Evolutionary conservation across 2,329 filamentous ascomycete species (phyloP).

Genomic region (Neofusicoccum umdonicola): DNA sequence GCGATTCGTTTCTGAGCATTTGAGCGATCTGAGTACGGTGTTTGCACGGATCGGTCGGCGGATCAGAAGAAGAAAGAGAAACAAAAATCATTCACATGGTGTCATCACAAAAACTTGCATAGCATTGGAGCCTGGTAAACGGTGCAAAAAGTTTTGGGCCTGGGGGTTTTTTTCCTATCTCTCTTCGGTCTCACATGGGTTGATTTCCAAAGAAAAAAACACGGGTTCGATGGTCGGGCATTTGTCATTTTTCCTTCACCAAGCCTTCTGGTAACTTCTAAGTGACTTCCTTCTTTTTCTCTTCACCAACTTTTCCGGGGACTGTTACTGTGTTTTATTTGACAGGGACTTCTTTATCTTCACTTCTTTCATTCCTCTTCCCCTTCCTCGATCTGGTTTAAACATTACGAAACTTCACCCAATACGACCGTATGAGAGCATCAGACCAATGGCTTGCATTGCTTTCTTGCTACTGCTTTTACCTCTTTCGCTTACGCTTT

Average conservation of each 20-base stretch:
- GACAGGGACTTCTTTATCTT: not conserved
- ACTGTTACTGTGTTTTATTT: not conserved
- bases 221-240: not conserved
- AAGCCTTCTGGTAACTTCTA: not conserved
- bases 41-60: constrained; percentile 6
- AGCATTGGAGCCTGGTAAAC: constrained; percentile 17
- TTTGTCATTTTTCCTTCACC: not conserved
- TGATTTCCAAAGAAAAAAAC: not conserved
- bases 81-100: constrained; percentile 6
- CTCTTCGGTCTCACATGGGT: not conserved
- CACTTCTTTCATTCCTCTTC: not conserved
- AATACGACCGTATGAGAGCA: not conserved
- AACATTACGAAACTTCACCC: not conserved
- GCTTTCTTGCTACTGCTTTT: not conserved
- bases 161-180: not conserved
- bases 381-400: not conserved
- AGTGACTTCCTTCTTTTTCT: not conserved
- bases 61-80: not conserved
- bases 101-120: constrained; percentile 15
- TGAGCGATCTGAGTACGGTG: constrained; percentile 16
- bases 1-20: constrained; percentile 17
- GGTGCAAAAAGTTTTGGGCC: constrained; percentile 16
- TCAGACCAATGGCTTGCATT: not conserved
- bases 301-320: not conserved
- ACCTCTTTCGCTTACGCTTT: not conserved